These are phyloP conservation scores for Aspergillus diversus DNA, from an alignment of 495 filamentous ascomycete genomes.

Conservation along the genomic window DNA sequence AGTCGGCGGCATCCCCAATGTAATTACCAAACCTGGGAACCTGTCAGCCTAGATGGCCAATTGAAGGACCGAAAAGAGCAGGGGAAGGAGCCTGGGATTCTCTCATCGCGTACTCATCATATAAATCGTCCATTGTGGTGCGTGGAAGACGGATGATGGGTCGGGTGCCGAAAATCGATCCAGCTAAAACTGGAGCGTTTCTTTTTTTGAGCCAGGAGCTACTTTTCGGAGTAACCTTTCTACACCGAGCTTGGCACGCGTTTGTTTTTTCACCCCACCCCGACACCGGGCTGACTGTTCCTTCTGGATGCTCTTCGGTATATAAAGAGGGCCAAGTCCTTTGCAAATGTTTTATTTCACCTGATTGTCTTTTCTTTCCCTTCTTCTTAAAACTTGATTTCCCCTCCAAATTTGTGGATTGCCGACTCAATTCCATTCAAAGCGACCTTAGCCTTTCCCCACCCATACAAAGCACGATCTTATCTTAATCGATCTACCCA, in stretches of 20 bases:
- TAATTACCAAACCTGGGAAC: conserved; percentile 85
- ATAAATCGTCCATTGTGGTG: conserved; percentile 75
- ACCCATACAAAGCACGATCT: not conserved
- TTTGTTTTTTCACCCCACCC: conserved; percentile 18
- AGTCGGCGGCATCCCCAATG: conserved; percentile 89
- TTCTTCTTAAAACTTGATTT: not conserved
- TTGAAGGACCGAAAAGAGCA: not conserved
- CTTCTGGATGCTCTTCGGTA: conserved; percentile 7
- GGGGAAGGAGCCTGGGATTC: not conserved
- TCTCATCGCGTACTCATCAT: conserved; percentile 68
- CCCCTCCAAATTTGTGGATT: not conserved
- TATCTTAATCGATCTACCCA: conserved; percentile 19
- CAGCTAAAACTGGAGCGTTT: conserved; percentile 20
- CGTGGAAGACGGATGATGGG: conserved; percentile 2
- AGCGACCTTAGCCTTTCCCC: not conserved
- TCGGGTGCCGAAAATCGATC: conserved; percentile 15
- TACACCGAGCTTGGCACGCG: conserved; percentile 35
- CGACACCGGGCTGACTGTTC: conserved; percentile 16
- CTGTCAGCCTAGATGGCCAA: conserved; percentile 26
- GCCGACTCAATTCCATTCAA: not conserved
- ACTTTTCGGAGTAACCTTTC: conserved; percentile 21
- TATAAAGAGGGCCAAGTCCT: conserved; percentile 9
- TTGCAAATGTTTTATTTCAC: too few relatives aligned
- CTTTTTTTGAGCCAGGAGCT: conserved; percentile 25
- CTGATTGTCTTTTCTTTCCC: not conserved